Evolutionary conservation across 2,329 filamentous ascomycete genomes (phyloP).

Genomic region (Chaetomiaceae sp.): DNA sequence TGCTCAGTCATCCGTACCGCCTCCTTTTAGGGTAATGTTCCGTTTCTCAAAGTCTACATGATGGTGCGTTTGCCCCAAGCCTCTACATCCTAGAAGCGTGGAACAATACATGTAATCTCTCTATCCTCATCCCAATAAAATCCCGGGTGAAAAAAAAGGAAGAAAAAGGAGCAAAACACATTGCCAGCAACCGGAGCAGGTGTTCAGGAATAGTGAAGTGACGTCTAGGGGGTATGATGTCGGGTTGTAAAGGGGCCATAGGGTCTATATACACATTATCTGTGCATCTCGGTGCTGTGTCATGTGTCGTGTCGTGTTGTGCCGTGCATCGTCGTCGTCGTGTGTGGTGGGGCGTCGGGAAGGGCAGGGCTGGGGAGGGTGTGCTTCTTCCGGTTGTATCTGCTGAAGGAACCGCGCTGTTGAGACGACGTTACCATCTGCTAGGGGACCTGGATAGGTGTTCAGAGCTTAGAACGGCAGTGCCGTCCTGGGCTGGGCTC

Average conservation of each 20-base stretch:
- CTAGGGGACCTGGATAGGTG: conserved; percentile 6
- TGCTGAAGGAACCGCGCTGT: conserved; percentile 4
- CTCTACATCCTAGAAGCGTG: conserved; percentile 23
- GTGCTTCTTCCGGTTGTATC: conserved; percentile 13
- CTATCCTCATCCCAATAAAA: conserved; percentile 26
- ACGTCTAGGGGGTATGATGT: conserved; percentile 27
- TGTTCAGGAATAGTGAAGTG: conserved; percentile 24
- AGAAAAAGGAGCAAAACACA: conserved; percentile 13
- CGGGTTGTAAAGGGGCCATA: conserved; percentile 20
- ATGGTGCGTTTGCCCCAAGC: conserved; percentile 26
- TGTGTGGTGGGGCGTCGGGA: conserved; percentile 11
- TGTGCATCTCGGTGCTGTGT: conserved; percentile 26
- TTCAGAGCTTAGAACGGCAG: conserved; percentile 4
- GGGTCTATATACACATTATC: conserved; percentile 27
- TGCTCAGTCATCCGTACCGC: conserved; percentile 16
- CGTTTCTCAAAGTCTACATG: conserved; percentile 28
- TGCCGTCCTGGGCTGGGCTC: conserved; percentile 10
- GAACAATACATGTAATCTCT: conserved; percentile 29
- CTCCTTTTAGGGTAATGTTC: conserved; percentile 20
- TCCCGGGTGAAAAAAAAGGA: conserved; percentile 17
- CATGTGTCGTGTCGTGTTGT: conserved; percentile 21
- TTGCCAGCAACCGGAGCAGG: conserved; percentile 21
- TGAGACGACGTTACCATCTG: conserved; percentile 14
- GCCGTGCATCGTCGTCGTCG: conserved; percentile 20
- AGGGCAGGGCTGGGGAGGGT: conserved; percentile 12